phyloP scores from a whole-genome alignment of 2,329 filamentous ascomycete genomes.

The Cryphonectria carpinicola region DNA sequence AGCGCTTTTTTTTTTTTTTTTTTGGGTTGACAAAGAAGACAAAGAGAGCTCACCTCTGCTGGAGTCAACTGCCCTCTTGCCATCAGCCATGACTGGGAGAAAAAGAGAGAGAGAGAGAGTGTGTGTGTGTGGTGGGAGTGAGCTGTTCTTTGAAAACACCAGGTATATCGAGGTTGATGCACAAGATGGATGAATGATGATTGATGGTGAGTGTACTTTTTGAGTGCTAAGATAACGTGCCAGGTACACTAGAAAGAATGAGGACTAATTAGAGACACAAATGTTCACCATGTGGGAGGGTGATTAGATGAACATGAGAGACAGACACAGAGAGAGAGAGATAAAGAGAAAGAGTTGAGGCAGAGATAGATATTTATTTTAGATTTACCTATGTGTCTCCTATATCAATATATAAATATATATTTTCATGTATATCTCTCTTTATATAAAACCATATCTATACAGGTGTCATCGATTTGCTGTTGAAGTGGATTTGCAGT shows the following conservation, averaged over 20 bases:
- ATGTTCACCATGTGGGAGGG: background rate
- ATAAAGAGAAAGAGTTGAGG: background rate
- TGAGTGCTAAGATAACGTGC: background rate
- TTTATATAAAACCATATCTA: background rate
- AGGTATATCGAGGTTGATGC: background rate
- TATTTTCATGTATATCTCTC: background rate
- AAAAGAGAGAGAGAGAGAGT: background rate
- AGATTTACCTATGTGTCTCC: background rate
- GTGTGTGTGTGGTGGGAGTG: conserved; percentile 3
- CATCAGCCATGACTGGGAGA: conserved; percentile 36
- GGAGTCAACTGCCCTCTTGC: conserved; percentile 38
- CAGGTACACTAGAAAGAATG: background rate
- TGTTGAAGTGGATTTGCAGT: background rate
- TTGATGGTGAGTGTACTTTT: background rate
- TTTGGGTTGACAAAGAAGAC: conserved; percentile 45
- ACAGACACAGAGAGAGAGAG: background rate
- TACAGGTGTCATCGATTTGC: background rate
- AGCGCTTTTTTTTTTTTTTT: background rate
- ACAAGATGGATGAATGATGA: background rate
- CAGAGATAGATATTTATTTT: background rate
- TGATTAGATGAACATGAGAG: background rate
- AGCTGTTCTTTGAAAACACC: background rate
- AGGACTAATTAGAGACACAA: background rate
- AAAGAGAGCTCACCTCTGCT: conserved; percentile 47
- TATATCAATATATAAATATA: background rate